Conservation (phyloP, 345 rosid species). For the Brassica rapa region DNA sequence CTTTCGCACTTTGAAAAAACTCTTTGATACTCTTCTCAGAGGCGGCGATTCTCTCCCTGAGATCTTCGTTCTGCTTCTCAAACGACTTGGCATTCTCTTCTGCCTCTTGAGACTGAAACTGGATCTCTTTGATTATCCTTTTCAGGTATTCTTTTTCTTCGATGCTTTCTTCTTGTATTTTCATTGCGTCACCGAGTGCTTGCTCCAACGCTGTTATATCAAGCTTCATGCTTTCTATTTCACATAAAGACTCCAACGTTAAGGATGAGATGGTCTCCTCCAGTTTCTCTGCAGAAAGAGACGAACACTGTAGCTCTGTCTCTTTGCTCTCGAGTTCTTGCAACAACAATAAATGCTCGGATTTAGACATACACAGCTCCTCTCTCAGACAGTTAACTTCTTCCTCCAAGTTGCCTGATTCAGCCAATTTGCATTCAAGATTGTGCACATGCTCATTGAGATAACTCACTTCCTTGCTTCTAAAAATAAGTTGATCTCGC, state of each 20-base stretch:
- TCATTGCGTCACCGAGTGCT: constrained; percentile 55
- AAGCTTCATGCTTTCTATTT: constrained; percentile 84
- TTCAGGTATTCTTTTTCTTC: constrained; percentile 53
- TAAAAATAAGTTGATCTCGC: constrained; percentile 73
- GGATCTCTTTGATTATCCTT: constrained; percentile 51
- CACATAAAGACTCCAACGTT: constrained; percentile 72
- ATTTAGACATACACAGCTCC: constrained; percentile 55
- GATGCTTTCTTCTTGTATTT: constrained; percentile 54
- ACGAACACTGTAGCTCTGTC: constrained; percentile 53
- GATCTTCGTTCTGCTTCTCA: constrained; percentile 56
- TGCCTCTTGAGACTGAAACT: constrained; percentile 48
- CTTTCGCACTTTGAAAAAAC: constrained; percentile 45
- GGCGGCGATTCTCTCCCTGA: constrained; percentile 46
- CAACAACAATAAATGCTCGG: constrained; percentile 49
- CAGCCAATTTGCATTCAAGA: constrained; percentile 65
- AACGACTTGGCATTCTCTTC: constrained; percentile 41
- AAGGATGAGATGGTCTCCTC: constrained; percentile 68
- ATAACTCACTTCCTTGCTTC: constrained; percentile 56
- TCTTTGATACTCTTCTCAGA: constrained; percentile 47
- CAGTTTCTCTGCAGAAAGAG: constrained; percentile 61
- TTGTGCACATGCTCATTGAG: constrained; percentile 55
- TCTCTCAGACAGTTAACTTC: constrained; percentile 49
- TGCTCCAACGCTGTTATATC: constrained; percentile 64
- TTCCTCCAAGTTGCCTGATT: constrained; percentile 51
- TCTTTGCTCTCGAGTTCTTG: constrained; percentile 68